Evolutionary conservation across 1,284 basidiomycete species (phyloP), one percentile per base, ranked within the genome.

Genomic region (Fistulina hepatica): DNA sequence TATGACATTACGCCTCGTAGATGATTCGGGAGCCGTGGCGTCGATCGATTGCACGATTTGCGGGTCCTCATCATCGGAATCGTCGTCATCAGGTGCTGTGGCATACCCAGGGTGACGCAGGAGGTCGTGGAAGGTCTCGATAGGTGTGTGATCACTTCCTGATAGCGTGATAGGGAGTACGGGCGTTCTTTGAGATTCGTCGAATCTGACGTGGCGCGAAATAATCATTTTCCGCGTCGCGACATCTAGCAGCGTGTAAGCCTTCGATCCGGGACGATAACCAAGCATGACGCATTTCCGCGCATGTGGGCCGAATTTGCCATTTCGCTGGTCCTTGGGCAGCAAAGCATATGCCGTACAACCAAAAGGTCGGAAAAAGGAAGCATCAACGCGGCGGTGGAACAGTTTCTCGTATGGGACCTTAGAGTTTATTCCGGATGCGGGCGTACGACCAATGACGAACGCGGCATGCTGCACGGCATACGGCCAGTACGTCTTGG

Each of bases 401-500:
- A 17, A 37, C 16, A 42, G 21, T 10, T 16, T 25, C 13, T 37
- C 30, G 12, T 33, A 30, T 5, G 35, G 35, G 4, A 27, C n/a
- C 27, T 30, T 16, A 48, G 50, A 6, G 44, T 46, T 2, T 24
- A 22, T 13, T 40, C 42, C n/a, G 5, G 31, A 27, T 6, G 45
- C 36, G 8, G 45, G 47, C 6, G 42, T 39, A 5, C 36, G 25
- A 8, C 46, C 42, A 6, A 46, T 48, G 12, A 52, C 33, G 38
- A 49, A 48, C 8, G 36, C 45, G 2, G 48, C 44, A 22, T 41
- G 44, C 7, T 16, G 13, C 41, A 52, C 46, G 2, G 48, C 50
- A 16, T 52, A 39, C 8, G 37, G 37, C 55, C 56, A 60, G 34
- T 51, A 54, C 0, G 32, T 43, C n/a, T 45, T 48, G 0, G 50